Evolutionary conservation across 2,329 filamentous ascomycete genomes (phyloP).

Genomic region (Fusarium kyushuense): DNA sequence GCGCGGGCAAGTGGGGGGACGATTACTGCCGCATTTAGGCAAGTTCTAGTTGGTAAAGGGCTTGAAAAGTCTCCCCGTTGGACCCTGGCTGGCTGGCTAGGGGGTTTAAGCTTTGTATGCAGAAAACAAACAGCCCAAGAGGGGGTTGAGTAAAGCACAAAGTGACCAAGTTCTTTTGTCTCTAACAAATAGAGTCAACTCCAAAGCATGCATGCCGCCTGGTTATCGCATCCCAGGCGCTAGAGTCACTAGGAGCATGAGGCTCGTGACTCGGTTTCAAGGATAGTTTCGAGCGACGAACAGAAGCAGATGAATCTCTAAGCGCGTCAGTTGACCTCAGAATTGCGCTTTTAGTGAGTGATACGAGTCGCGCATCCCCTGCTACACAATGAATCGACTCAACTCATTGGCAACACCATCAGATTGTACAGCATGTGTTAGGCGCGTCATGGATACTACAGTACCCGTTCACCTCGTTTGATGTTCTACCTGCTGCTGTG

Average conservation of each 20-base stretch:
- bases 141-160: rapidly evolving
- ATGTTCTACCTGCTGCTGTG: constrained; percentile 2
- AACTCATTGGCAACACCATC: constrained; percentile 29
- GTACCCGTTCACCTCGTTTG: not conserved
- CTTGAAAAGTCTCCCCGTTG: constrained; percentile 20
- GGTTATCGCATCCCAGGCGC: constrained; percentile 16
- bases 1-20: constrained; percentile 28
- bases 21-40: constrained; percentile 5
- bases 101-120: not conserved
- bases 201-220: not conserved
- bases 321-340: constrained; percentile 45
- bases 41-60: constrained; percentile 12
- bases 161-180: not conserved
- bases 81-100: constrained; percentile 23
- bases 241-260: constrained; percentile 34
- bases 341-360: constrained; percentile 36
- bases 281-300: constrained; percentile 30
- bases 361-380: constrained; percentile 28
- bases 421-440: constrained; percentile 24
- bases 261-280: constrained; percentile 44
- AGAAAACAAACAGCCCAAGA: not conserved
- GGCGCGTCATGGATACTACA: constrained; percentile 34
- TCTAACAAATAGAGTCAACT: not conserved
- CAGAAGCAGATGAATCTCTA: constrained; percentile 25
- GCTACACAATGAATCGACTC: constrained; percentile 13